Conservation (phyloP, 2,329 filamentous ascomycete species). For the Parastagonospora avenae region DNA sequence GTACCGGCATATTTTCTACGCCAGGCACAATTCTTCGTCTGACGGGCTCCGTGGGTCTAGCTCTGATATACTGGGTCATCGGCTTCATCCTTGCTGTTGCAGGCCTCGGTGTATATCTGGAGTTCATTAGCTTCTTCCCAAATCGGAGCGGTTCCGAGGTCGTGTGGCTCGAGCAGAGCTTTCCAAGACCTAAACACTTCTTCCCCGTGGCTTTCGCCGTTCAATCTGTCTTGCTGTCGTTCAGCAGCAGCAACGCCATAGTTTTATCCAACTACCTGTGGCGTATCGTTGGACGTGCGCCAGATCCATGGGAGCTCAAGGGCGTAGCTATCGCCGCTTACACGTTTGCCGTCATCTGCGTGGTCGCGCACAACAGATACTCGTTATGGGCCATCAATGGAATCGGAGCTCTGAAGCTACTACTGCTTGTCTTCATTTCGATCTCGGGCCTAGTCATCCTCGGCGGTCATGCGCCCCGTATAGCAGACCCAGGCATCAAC, state of each 20-base stretch:
- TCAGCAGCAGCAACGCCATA: slow-evolving; percentile 37
- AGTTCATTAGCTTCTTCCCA: slow-evolving; percentile 35
- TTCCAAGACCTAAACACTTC: slow-evolving; percentile 32
- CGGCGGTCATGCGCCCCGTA: slow-evolving; percentile 29
- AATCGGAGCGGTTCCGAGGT: slow-evolving; percentile 37
- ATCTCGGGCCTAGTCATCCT: slow-evolving; percentile 38
- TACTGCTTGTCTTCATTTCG: slow-evolving; percentile 63
- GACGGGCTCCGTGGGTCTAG: slow-evolving; percentile 34
- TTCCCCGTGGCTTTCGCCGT: slow-evolving; percentile 39
- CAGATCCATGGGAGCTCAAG: slow-evolving; percentile 36
- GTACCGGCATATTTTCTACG: slow-evolving; percentile 38
- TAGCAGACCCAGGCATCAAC: slow-evolving; percentile 31
- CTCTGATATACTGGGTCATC: slow-evolving; percentile 36
- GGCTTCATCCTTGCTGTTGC: slow-evolving; percentile 32
- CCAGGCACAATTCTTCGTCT: slow-evolving; percentile 31
- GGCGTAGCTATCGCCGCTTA: slow-evolving; percentile 35
- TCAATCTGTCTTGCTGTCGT: slow-evolving; percentile 35
- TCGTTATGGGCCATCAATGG: slow-evolving; percentile 37
- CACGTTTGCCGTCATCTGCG: slow-evolving; percentile 28
- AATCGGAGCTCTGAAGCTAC: slow-evolving; percentile 58
- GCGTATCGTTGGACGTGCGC: slow-evolving; percentile 28
- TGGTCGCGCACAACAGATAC: slow-evolving; percentile 30
- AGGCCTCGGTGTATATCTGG: slow-evolving; percentile 31
- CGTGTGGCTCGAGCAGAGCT: slow-evolving; percentile 38
- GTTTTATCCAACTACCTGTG: slow-evolving; percentile 39